Evolutionary conservation across 2,329 filamentous ascomycete species (phyloP), one percentile per base, ranked within the genome.

Genomic region (Triangularia verruculosa): DNA sequence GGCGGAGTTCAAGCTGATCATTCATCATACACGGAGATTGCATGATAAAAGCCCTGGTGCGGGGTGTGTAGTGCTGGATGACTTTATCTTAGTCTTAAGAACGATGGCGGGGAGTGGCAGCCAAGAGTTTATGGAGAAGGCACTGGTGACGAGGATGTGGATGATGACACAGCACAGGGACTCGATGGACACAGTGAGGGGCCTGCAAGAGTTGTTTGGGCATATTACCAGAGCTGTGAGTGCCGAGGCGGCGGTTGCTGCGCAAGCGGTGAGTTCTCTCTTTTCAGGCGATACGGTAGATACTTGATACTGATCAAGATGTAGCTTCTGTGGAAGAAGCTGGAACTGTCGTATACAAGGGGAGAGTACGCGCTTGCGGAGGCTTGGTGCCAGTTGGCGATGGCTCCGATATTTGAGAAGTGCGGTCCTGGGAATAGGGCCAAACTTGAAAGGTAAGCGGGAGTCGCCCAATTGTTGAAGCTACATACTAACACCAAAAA

Each of bases 311-410:
- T 66, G 27, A 52, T 22, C 11, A 47, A 4, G n/a, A 12, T n/a
- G 4, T 64, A 94, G 90, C 75, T 97, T 3, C 77, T 97, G 3
- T 97, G 93, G 92, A 95, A 92, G 75, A 84, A 82, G 25, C 80
- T 91, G n/a, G 89, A 93, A 59, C 75, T 79, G 0, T 79, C 80
- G 13, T 86, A 85, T 66, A 76, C 76, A 1, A 80, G 83, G 30
- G 78, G 81, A 1, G 76, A 86, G 15, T 84, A 83, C 61, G 77
- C 80, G 2, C 68, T 79, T 13, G 84, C 89, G 1, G 83, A 89
- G 66, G 76, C 79, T 58, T 97, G 92, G 92, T 96, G 91, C 70
- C 80, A 75, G 7, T 73, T 92, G 17, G 88, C 90, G 0, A 78
- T 90, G 12, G 88, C 93, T 70, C 73, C 78, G 0, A 71, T 91